A percentile compares a stretch with the other conserved stretches of the same genome.
phyloP scores from a whole-genome alignment of 1,284 basidiomycete species.

The Polyporus tsugae region DNA sequence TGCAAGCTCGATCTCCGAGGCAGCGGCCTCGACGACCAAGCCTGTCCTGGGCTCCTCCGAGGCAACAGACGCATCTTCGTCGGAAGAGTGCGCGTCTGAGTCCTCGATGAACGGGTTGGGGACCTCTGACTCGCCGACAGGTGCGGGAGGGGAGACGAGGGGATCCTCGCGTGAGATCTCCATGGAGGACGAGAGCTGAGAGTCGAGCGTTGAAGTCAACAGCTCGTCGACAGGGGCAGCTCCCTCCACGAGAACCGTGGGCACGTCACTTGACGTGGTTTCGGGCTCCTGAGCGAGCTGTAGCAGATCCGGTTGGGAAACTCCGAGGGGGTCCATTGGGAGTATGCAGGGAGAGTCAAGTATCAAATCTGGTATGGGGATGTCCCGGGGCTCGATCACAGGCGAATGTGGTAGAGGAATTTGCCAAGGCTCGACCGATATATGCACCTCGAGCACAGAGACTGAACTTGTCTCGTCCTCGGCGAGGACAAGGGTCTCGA shows the following conservation, averaged over 20 bases:
- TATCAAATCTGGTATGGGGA: conserved; percentile 7
- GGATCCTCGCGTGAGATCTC: conserved; percentile 19
- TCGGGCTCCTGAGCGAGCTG: not conserved
- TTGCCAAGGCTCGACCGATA: not conserved
- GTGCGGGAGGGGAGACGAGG: conserved; percentile 27
- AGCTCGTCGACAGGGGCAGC: conserved; percentile 11
- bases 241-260: not conserved
- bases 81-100: conserved; percentile 43
- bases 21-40: conserved; percentile 25
- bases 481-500: conserved; percentile 19
- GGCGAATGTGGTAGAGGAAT: conserved; percentile 14
- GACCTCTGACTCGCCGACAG: conserved; percentile 50
- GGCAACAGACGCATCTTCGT: conserved; percentile 22
- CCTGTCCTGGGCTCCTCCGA: conserved; percentile 18
- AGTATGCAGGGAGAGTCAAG: conserved; percentile 4
- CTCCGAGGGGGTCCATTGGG: conserved; percentile 24
- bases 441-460: not conserved
- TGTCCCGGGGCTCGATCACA: conserved; percentile 16
- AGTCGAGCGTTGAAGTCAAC: conserved; percentile 25
- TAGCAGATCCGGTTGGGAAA: conserved; percentile 6
- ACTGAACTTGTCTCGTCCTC: not conserved
- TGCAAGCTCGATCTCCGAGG: conserved; percentile 39
- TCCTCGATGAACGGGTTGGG: conserved; percentile 59
- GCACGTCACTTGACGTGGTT: not conserved
- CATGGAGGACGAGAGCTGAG: conserved; percentile 26